phyloP scores from a whole-genome alignment of 306 rosid species.

The Rosa persica region DNA sequence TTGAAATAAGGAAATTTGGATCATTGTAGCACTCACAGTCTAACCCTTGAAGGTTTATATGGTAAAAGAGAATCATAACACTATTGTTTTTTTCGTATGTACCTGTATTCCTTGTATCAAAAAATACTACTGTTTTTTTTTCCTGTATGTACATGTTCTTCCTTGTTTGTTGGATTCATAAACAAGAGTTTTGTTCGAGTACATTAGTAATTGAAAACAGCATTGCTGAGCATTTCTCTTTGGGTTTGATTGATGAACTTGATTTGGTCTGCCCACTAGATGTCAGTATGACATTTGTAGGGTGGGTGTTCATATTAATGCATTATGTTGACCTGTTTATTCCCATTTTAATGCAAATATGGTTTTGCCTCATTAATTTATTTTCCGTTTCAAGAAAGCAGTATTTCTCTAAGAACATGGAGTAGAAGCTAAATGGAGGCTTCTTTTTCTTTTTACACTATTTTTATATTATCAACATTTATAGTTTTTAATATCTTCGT shows the following conservation, averaged over 20 bases:
- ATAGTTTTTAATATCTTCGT: too few species aligned
- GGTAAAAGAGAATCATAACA: neutral
- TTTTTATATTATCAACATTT: too few species aligned
- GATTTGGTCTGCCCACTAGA: neutral
- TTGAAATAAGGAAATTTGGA: neutral
- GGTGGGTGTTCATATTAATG: neutral
- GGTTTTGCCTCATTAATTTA: neutral
- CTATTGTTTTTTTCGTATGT: neutral
- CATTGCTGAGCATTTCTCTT: neutral
- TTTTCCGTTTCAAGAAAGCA: neutral
- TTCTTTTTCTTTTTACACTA: neutral
- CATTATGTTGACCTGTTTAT: too few species aligned
- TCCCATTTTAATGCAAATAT: neutral
- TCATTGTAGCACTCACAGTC: neutral
- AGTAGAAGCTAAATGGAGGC: neutral
- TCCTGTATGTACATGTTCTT: neutral
- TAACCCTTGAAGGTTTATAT: neutral
- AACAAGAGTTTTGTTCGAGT: neutral
- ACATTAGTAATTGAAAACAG: neutral
- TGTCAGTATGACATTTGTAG: neutral
- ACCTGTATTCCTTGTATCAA: neutral
- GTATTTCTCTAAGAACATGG: neutral
- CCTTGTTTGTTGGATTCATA: neutral
- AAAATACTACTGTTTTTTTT: neutral
- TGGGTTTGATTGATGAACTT: neutral